These are phyloP conservation scores for Primulina tabacum DNA, from an alignment of 257 asterid genomes.

Conservation along the genomic window DNA sequence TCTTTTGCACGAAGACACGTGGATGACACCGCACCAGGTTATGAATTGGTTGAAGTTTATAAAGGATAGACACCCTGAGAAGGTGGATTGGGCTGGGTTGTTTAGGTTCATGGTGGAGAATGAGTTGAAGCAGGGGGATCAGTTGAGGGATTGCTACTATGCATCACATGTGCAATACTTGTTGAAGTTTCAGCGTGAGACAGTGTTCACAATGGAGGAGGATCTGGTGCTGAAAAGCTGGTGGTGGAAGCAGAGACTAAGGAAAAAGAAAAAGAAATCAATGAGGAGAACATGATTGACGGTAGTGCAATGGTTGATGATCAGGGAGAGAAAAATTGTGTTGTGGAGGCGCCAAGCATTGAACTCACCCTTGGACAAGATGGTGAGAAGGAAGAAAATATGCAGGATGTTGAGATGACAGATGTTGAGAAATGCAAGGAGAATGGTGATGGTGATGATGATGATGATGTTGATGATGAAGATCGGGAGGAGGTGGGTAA, in stretches of 20 bases:
- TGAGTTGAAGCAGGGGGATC: conserved; percentile 67
- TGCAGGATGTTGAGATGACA: conserved; percentile 32
- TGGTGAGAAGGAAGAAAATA: conserved; percentile 34
- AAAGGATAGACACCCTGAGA: conserved; percentile 76
- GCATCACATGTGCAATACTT: conserved; percentile 81
- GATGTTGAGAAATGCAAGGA: conserved; percentile 47
- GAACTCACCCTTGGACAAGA: conserved; percentile 80
- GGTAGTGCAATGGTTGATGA: conserved; percentile 18
- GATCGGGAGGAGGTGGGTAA: conserved; percentile 29
- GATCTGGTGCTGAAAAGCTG: conserved; percentile 22
- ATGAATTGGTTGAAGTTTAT: conserved; percentile 52
- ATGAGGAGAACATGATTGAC: conserved; percentile 25
- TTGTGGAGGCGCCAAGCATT: conserved; percentile 47
- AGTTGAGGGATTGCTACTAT: conserved; percentile 62
- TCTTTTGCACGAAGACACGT: conserved; percentile 73
- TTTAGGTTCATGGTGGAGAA: conserved; percentile 91
- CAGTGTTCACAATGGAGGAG: conserved; percentile 33
- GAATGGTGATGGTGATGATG: not conserved
- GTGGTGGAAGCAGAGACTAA: conserved; percentile 30
- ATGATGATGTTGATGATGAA: conserved; percentile 14
- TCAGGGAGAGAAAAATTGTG: conserved; percentile 21
- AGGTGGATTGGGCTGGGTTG: conserved; percentile 85
- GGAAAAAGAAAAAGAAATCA: conserved; percentile 25
- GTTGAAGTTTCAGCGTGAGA: conserved; percentile 54
- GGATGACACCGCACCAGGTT: conserved; percentile 77